Evolutionary conservation across 768 basidiomycete species (phyloP), one percentile per base, ranked within the genome.

Genomic region (Amanita pallidorosea): DNA sequence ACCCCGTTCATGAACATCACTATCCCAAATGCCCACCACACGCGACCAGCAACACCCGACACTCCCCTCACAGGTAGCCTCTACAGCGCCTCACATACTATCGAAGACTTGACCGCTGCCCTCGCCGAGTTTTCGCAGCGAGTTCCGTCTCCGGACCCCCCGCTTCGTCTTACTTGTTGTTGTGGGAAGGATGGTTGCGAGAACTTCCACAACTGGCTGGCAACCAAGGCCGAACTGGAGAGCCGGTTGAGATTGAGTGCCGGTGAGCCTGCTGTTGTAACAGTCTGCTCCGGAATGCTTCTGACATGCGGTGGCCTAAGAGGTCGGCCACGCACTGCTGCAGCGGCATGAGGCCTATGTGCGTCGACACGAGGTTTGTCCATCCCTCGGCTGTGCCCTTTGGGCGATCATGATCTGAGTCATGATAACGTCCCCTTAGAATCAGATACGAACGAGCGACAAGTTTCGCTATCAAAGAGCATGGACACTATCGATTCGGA

Each of bases 271-370:
- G 8, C 34, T 33, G 42, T 43, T 35, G n/a, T 2, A n/a, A 40
- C 38, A 9, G 11, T 20, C 23, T n/a, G 5, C 15, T 31, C 12
- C 31, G 31, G 9, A 31, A 22, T 40, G 47, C 29, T 43, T n/a
- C 11, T 29, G 29, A 41, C 40, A 8, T 50, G 23, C 35, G 55
- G 11, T 51, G 49, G 43, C 40, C 7, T 11, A 56, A 91, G 91
- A 94, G 73, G 84, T 95, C 25, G 92, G 92, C 11, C 88, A 92
- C 64, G 92, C 93, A 4, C 67, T 96, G 43, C 65, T 96, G 44
- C 81, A 87, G 60, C 72, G 84, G 53, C 90, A 94, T 61, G 92
- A 94, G 67, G 87, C 85, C 3, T 89, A 88, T 64, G 80, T 90
- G 25, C 79, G 83, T 44, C 75, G 75, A 59, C 78, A 81, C 51